Evolutionary conservation across 1,284 basidiomycete species (phyloP), one percentile per base, ranked within the genome.

Genomic region (Sutorius eximius): DNA sequence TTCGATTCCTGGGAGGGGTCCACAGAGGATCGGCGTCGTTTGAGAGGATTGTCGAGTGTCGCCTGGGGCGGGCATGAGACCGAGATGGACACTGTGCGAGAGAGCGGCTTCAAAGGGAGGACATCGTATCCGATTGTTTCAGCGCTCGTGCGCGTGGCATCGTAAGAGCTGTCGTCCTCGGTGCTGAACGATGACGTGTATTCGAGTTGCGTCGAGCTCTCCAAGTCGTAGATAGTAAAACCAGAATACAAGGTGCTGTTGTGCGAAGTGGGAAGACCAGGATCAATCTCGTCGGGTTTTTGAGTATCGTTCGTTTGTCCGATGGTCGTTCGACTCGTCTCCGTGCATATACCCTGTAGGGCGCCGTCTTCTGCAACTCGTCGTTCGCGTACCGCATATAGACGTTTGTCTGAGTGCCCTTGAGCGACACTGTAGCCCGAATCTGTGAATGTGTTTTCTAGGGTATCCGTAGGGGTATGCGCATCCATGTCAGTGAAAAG

Each of bases 11-110:
- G 24, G 10, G 22, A n/a, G 16, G 5, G 12, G 5, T 46, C 46
- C 15, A 52, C 15, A 0, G 52, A 56, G 33, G 64, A 56, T 2
- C 45, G 55, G 18, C 51, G 53, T 33, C 65, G 67, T 47, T 70
- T 70, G 36, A 62, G 33, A 29, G 38, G 3, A 38, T 22, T 15
- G 10, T 36, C 15, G 20, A 10, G 37, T n/a, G 24, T 22, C 18
- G 16, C 32, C 12, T 43, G 57, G 3, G 32, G 11, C 1, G 13
- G n/a, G 11, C 20, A 11, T 10, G 53, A 27, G 18, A 32, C 13
- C 0, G 33, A n/a, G 9, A 30, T 20, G 18, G 56, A 45, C 3
- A 15, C 27, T 13, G 11, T 16, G 6, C 45, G 47, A 43, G 29
- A 13, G 15, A 44, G 30, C 8, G 43, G 36, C 4, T 47, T 52